Conservation (phyloP, 176 grass and related monocot species). For the Zea luxurians region DNA sequence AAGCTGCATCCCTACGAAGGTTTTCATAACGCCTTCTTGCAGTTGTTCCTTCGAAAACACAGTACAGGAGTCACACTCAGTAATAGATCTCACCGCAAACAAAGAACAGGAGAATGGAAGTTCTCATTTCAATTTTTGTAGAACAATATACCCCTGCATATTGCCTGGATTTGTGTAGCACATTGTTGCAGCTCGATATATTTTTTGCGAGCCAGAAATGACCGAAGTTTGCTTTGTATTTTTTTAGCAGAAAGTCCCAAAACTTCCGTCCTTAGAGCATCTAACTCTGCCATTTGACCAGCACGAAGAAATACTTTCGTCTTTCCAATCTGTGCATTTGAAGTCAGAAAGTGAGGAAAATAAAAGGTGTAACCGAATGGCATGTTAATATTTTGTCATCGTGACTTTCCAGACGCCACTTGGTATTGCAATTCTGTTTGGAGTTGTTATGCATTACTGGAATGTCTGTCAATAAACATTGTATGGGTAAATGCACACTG, state of each 20-base stretch:
- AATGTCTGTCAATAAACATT: constrained; percentile 21
- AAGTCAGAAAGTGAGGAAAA: constrained; percentile 35
- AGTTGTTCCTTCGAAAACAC: constrained; percentile 62
- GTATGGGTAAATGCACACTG: background rate
- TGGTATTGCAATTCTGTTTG: background rate
- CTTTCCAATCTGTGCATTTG: constrained; percentile 77
- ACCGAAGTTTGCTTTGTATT: constrained; percentile 85
- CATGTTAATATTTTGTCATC: constrained; percentile 5
- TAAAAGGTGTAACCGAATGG: constrained; percentile 5
- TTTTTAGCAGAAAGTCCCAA: constrained; percentile 76
- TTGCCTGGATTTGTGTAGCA: constrained; percentile 61
- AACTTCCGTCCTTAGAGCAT: constrained; percentile 91
- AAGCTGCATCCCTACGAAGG: constrained; percentile 64
- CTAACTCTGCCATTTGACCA: constrained; percentile 98
- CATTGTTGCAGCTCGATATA: constrained; percentile 55
- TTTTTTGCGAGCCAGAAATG: constrained; percentile 58
- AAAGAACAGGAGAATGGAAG: background rate
- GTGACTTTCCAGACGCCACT: background rate
- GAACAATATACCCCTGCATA: constrained; percentile 78
- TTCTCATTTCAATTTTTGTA: constrained; percentile 19
- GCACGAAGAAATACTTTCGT: constrained; percentile 94
- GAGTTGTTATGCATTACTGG: background rate
- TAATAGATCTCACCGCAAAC: background rate
- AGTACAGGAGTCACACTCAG: constrained; percentile 31
- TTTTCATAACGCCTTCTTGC: constrained; percentile 67